A percentile compares a stretch with the other conserved stretches of the same genome.
Evolutionary conservation across 306 rosid species (phyloP).

Genomic region (Pachyrhizus erosus): DNA sequence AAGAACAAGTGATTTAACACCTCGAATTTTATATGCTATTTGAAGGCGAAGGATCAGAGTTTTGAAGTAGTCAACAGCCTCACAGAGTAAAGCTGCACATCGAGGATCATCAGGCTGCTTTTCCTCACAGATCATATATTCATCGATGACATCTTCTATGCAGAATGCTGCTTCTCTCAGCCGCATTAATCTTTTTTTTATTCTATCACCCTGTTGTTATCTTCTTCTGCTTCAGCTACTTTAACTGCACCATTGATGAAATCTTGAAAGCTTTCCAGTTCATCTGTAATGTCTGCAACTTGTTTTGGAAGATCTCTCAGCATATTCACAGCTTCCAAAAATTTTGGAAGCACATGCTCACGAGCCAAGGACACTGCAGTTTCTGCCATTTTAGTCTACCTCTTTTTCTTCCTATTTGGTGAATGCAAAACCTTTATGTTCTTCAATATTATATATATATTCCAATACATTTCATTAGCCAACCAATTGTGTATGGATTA

Average conservation of each 20-base stretch:
- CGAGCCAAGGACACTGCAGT: neutral
- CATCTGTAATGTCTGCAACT: neutral
- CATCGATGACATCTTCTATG: conserved; percentile 20
- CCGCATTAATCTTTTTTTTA: neutral
- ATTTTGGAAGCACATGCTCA: neutral
- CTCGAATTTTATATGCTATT: neutral
- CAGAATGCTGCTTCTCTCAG: neutral
- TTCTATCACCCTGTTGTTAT: neutral
- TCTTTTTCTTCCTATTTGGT: neutral
- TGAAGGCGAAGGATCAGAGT: neutral
- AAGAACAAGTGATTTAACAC: neutral
- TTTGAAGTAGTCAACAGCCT: neutral
- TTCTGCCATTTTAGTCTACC: neutral
- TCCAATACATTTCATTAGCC: neutral
- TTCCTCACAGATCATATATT: neutral
- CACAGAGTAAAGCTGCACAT: neutral
- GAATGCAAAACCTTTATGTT: neutral
- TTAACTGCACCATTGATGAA: neutral
- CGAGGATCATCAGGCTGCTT: neutral
- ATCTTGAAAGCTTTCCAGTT: neutral
- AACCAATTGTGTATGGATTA: too few relatives aligned
- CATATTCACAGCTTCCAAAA: neutral
- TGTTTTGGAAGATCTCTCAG: neutral
- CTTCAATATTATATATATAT: neutral
- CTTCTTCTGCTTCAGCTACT: neutral